Evolutionary conservation across 169 alveolate genomes (phyloP), one percentile per base, ranked within the genome.

Genomic region (Hepatocystis sp.): DNA sequence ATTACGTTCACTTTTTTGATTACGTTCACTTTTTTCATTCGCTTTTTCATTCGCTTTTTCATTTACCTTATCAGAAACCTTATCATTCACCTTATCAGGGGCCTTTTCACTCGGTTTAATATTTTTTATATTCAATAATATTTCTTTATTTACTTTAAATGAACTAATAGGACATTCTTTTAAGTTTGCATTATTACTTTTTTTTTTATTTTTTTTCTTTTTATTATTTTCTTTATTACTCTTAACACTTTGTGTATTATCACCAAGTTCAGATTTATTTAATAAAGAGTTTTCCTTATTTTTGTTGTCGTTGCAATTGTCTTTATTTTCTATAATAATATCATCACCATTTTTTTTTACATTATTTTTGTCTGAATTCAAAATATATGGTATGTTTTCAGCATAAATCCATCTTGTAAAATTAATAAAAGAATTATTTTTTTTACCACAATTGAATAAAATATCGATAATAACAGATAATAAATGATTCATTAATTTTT

Each of bases 401-500:
- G 65, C 60, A 51, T 76, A 76, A 3, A 76, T 55, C 88, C 88
- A 76, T 17, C 61, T 76, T 21, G 88, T 76, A 23, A 76, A 76
- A 42, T 76, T 76, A 13, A 66, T 61, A 58, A 58, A 76, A 10
- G 42, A 46, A 52, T 58, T 40, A 23, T 19, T 15, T 36, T 76
- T 56, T 30, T 76, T 58, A 10, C 66, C 66, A 52, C 78, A 76
- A 42, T 76, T 76, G 5, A 76, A 27, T 25, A 76, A 64, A n/a
- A 91, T 39, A 39, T 91, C 85, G 32, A 85, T 91, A 36, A 91
- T 91, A 27, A 89, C 91, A 42, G 90, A 89, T 49, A 91, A 63
- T 17, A 91, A 85, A 44, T 91, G 95, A 51, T 88, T 85, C 93
- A 91, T 91, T 51, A 86, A 64, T 65, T 91, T 91, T 64, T 88